Conservation (phyloP, 2,329 filamentous ascomycete species). For the Calonectria pseudoreteaudii region DNA sequence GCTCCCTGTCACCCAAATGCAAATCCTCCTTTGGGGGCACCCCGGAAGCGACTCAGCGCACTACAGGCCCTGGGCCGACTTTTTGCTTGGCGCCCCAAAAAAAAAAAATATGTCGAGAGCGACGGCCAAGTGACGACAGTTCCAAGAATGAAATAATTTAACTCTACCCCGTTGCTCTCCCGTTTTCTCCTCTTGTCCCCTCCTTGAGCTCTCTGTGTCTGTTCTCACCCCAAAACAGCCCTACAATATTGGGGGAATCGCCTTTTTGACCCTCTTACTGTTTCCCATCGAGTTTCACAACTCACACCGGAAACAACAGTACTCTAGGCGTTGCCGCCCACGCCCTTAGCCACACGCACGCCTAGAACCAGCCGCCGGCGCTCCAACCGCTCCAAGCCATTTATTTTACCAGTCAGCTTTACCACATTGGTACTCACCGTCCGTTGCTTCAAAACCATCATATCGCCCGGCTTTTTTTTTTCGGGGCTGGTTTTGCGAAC, state of each 20-base stretch:
- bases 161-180: slow-evolving; percentile 8
- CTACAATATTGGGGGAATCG: neutral
- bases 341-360: neutral
- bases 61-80: slow-evolving; percentile 21
- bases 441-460: neutral
- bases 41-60: slow-evolving; percentile 9
- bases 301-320: neutral
- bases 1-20: slow-evolving; percentile 6
- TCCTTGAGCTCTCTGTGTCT: no score
- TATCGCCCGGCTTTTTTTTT: neutral
- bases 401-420: neutral
- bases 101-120: slow-evolving; percentile 1
- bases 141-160: slow-evolving; percentile 20
- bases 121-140: neutral
- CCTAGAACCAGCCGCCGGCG: neutral
- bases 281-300: neutral
- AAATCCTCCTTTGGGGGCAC: slow-evolving; percentile 3
- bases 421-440: neutral
- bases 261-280: neutral
- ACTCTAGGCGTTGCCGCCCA: neutral
- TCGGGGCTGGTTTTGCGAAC: neutral
- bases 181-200: neutral
- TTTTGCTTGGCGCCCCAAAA: slow-evolving; percentile 24
- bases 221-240: neutral
- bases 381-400: neutral